phyloP scores from a whole-genome alignment of 2,329 filamentous ascomycete species.

The Cadophora sp. region DNA sequence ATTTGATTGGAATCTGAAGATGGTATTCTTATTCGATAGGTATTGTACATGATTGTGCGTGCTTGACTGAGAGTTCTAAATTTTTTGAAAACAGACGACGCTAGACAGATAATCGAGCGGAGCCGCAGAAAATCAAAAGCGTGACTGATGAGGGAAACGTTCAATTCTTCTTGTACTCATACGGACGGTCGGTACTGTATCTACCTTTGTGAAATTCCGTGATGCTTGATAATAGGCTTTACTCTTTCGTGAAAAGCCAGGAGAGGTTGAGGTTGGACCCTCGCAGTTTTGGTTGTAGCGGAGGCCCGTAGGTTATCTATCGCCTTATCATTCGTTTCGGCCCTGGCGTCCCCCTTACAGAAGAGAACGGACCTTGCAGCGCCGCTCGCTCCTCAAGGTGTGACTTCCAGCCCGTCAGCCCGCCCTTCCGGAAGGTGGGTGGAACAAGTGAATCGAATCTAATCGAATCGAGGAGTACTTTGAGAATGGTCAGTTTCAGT shows the following conservation, averaged over 20 bases:
- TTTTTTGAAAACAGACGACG: no score
- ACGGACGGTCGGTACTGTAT: neutral
- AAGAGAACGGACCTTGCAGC: constrained; percentile 2
- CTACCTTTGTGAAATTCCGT: no score
- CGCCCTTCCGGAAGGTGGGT: neutral
- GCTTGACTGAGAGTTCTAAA: no score
- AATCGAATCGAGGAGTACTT: constrained; percentile 1
- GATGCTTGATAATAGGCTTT: no score
- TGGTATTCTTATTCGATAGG: neutral
- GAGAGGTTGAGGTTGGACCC: neutral
- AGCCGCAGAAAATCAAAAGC: neutral
- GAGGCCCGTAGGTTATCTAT: neutral
- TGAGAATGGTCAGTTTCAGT: neutral
- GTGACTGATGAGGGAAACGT: neutral
- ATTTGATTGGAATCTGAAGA: neutral
- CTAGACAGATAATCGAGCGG: no score
- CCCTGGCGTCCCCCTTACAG: neutral
- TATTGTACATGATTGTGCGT: no score
- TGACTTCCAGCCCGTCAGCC: neutral
- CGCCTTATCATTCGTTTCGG: neutral
- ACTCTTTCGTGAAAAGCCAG: neutral
- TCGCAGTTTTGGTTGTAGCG: neutral
- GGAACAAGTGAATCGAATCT: constrained; percentile 8
- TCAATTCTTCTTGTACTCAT: neutral
- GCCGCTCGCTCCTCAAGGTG: constrained; percentile 5